A percentile compares a stretch with the other conserved stretches of the same genome.
These are phyloP conservation scores for Karstenula rhodostoma DNA, from an alignment of 2,329 filamentous ascomycete genomes.

Conservation along the genomic window DNA sequence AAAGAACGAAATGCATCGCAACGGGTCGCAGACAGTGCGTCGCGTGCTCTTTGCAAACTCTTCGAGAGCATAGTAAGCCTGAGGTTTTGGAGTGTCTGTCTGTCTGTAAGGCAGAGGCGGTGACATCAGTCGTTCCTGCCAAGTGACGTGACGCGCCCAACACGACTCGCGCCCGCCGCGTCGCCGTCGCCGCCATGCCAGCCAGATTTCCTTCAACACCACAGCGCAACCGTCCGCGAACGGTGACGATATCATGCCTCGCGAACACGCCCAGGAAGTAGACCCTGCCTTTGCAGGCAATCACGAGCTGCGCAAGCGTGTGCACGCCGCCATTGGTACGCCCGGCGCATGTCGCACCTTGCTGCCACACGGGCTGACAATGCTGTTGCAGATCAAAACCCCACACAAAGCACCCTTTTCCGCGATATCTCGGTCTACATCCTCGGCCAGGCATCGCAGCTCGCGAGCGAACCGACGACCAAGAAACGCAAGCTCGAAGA, in stretches of 20 bases:
- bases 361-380: conserved; percentile 18
- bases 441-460: conserved; percentile 34
- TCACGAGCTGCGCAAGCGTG: conserved; percentile 47
- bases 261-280: conserved; percentile 38
- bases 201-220: conserved; percentile 19
- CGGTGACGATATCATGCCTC: conserved; percentile 17
- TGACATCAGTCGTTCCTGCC: conserved; percentile 10
- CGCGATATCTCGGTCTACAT: conserved; percentile 49
- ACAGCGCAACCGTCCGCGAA: conserved; percentile 8
- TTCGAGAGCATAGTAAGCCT: neutral
- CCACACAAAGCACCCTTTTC: conserved; percentile 43
- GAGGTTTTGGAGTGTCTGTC: neutral
- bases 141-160: conserved; percentile 2
- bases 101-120: neutral
- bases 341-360: conserved; percentile 6
- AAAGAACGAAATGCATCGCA: neutral
- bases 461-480: conserved; percentile 35
- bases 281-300: conserved; percentile 46
- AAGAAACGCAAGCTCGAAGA: conserved; percentile 53
- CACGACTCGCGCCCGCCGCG: conserved; percentile 13
- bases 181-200: conserved; percentile 12
- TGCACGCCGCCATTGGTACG: conserved; percentile 48
- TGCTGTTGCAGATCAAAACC: conserved; percentile 37
- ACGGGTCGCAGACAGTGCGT: neutral
- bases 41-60: neutral